Evolutionary conservation across 2,329 filamentous ascomycete genomes (phyloP).

Genomic region (Sclerotinia minor): DNA sequence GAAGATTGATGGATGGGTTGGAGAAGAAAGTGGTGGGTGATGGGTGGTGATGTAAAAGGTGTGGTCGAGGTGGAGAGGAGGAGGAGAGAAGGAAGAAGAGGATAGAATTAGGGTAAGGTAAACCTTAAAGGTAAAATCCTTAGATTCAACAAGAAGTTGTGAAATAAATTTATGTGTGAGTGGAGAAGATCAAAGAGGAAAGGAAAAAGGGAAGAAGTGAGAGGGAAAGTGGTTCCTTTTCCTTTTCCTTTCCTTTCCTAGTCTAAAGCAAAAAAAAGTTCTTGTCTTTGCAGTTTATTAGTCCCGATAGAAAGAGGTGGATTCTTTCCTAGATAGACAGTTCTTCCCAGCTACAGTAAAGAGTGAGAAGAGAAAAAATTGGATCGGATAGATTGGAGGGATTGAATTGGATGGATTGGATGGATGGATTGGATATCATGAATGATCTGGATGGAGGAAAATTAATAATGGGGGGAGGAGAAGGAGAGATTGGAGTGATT

Average conservation of each 20-base stretch:
- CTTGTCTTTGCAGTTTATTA: neutral
- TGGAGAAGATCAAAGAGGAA: conserved; percentile 7
- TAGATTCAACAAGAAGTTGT: neutral
- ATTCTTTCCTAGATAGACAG: neutral
- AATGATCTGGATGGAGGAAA: neutral
- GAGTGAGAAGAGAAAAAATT: neutral
- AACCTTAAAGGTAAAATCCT: neutral
- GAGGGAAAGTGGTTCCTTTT: neutral
- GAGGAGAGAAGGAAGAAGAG: neutral
- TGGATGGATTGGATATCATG: neutral
- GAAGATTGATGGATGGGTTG: neutral
- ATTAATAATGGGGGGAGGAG: neutral
- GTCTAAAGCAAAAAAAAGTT: neutral
- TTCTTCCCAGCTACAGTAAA: neutral
- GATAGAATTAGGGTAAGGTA: neutral
- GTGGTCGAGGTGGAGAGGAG: neutral
- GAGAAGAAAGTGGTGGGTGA: neutral
- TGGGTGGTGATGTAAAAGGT: neutral
- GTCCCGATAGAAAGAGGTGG: neutral
- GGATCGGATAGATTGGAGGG: neutral
- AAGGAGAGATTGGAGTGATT: neutral
- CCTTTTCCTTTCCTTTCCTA: neutral
- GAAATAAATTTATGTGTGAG: neutral
- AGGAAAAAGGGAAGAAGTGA: neutral
- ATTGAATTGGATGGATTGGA: neutral